Base-by-base conservation (phyloP, 2,329 filamentous ascomycete genomes). In the Ilyonectria mors-panacis region DNA sequence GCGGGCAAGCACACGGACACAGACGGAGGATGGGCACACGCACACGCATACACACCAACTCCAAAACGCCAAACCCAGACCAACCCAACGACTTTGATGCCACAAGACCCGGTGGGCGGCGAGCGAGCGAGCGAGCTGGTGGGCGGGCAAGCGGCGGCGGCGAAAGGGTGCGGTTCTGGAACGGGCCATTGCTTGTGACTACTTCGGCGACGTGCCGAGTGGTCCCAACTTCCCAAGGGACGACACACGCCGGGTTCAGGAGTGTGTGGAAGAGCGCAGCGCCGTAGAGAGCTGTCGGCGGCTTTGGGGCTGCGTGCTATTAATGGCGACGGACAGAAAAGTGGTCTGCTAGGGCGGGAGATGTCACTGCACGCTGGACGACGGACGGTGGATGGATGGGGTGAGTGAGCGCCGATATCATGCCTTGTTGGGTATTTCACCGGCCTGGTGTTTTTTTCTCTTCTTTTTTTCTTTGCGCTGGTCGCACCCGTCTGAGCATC, bases 321-420 rank as follows among this genome's bases (percentile, higher is more conserved):
- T 67, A 73, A 72, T 72, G 70, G 70, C 37, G 65, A 67, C 67
- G 30, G 30, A 51, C 37, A 13, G 44, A 37, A 67, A 72, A 30
- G 59, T 59, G 69, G 48, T 28, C 62, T 63, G 60, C 60, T 33
- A 26, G 26, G 26, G 26, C 26, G 30, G 30, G 30, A 9, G 30
- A 33, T 33, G 12, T 9, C 30, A 12, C 12, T 12, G 30, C 30
- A 9, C 30, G 12, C 30, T 33, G 30, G 30, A 33, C 30, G 30
- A 12, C 30, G 30, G 30, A 33, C 30, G 30, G 30, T 9, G 30
- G 30, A 12, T 33, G 30, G 30, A 33, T 33, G 30, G 30, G 30
- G 30, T 33, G 30, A 33, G 30, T 33, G 30, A 33, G 30, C 8
- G 30, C 30, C 12, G 30, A 33, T 33, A 12, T 33, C 30, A 26